Percentiles rank a stretch among this genome's conserved stretches.
Evolutionary conservation across 2,329 filamentous ascomycete species (phyloP).

Genomic region (Parastagonospora nodorum): DNA sequence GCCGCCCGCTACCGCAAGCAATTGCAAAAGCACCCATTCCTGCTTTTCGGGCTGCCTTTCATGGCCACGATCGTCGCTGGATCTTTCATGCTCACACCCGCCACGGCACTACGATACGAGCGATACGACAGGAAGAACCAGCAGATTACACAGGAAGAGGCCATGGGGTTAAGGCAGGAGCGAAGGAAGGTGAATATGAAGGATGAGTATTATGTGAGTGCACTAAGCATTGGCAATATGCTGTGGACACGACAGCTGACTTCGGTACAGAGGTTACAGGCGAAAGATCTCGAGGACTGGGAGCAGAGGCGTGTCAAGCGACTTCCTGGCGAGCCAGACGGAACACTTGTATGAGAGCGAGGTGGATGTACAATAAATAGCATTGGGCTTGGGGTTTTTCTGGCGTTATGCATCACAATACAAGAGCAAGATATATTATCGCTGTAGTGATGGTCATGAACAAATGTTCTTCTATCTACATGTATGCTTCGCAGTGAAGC

Average conservation of each 20-base stretch:
- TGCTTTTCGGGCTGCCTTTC: slow-evolving; percentile 93
- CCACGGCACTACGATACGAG: slow-evolving; percentile 92
- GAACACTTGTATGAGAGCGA: slow-evolving; percentile 60
- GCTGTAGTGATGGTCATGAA: background rate
- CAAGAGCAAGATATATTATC: background rate
- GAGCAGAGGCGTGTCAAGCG: slow-evolving; percentile 94
- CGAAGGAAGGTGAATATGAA: slow-evolving; percentile 76
- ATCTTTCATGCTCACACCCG: slow-evolving; percentile 92
- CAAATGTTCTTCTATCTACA: slow-evolving; percentile 21
- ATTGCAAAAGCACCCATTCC: slow-evolving; percentile 81
- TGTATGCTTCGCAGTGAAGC: slow-evolving; percentile 9
- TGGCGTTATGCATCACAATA: background rate
- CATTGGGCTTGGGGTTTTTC: background rate
- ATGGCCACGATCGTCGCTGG: slow-evolving; percentile 86
- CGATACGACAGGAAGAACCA: slow-evolving; percentile 87
- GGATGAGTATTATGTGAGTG: slow-evolving; percentile 84
- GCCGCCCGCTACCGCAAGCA: slow-evolving; percentile 76
- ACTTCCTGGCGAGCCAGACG: slow-evolving; percentile 87
- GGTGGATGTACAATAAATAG: background rate
- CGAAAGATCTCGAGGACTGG: slow-evolving; percentile 94
- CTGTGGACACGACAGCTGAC: slow-evolving; percentile 10
- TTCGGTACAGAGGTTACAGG: slow-evolving; percentile 69
- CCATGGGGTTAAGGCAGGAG: slow-evolving; percentile 76
- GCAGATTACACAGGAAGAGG: slow-evolving; percentile 83
- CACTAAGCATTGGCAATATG: background rate